These are phyloP conservation scores for Termitomyces sp. DNA, from an alignment of 768 basidiomycete species.

Conservation along the genomic window DNA sequence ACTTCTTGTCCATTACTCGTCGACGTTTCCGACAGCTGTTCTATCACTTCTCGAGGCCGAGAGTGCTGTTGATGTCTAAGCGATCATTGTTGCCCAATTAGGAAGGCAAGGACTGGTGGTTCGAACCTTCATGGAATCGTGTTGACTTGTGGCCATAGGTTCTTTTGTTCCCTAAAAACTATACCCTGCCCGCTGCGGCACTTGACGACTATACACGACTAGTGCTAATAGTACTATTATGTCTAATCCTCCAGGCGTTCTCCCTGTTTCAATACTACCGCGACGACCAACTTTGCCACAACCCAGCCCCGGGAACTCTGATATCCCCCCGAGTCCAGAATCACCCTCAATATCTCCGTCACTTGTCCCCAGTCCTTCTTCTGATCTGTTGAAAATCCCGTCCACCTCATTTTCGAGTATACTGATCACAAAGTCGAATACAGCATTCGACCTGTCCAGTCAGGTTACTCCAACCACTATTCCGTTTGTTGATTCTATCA, in stretches of 20 bases:
- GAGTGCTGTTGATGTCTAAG: not conserved
- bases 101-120: conserved; percentile 11
- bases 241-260: conserved; percentile 3
- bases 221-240: conserved; percentile 5
- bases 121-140: conserved; percentile 7
- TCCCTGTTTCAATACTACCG: conserved; percentile 9
- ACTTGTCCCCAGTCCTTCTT: conserved; percentile 1
- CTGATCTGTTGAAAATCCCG: not conserved
- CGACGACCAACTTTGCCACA: conserved; percentile 9
- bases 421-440: not conserved
- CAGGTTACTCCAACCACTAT: conserved; percentile 16
- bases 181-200: conserved; percentile 16
- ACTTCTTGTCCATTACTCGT: not conserved
- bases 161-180: not conserved
- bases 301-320: not conserved
- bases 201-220: conserved; percentile 13
- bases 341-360: conserved; percentile 4
- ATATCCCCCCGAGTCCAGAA: conserved; percentile 6
- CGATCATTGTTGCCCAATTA: conserved; percentile 5
- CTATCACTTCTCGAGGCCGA: too few relatives aligned
- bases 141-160: conserved; percentile 5
- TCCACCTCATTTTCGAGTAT: not conserved
- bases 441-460: not conserved
- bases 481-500: conserved; percentile 6
- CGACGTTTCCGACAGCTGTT: not conserved